Evolutionary conservation across 2,329 filamentous ascomycete species (phyloP).

Genomic region (Phaeoacremonium minimum): DNA sequence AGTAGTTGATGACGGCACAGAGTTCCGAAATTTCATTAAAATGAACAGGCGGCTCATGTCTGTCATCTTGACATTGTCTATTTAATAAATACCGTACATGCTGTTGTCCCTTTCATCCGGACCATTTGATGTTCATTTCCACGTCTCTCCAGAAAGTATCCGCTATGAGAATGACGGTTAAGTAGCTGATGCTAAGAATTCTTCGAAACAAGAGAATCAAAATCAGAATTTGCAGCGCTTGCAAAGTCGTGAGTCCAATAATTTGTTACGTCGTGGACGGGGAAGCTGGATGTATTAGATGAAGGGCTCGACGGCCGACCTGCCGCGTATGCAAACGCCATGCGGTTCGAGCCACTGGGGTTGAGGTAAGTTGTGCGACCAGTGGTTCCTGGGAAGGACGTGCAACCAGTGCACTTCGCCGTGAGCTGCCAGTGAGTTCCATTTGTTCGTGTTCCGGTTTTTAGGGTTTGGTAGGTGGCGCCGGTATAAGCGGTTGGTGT

Average conservation of each 20-base stretch:
- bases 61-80: too few species aligned
- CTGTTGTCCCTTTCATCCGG: too few species aligned
- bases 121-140: too few species aligned
- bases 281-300: constrained; percentile 14
- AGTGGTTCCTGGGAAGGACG: neutral
- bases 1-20: too few species aligned
- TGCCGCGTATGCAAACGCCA: constrained; percentile 21
- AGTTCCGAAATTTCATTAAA: too few species aligned
- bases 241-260: constrained; percentile 27
- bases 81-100: too few species aligned
- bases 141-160: too few species aligned
- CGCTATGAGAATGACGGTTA: too few species aligned
- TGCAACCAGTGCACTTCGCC: constrained; percentile 24
- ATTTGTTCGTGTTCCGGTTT: constrained; percentile 22
- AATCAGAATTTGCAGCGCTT: constrained; percentile 17
- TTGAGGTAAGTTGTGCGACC: neutral
- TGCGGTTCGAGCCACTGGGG: neutral
- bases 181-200: too few species aligned
- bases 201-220: constrained; percentile 17
- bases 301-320: constrained; percentile 16
- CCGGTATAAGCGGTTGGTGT: constrained; percentile 14
- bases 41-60: too few species aligned
- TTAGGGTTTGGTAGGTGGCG: constrained; percentile 17
- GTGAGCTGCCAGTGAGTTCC: constrained; percentile 26
- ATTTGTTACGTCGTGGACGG: constrained; percentile 20